Evolutionary conservation across 257 asterid genomes (phyloP).

Genomic region (Ehretia macrophylla): DNA sequence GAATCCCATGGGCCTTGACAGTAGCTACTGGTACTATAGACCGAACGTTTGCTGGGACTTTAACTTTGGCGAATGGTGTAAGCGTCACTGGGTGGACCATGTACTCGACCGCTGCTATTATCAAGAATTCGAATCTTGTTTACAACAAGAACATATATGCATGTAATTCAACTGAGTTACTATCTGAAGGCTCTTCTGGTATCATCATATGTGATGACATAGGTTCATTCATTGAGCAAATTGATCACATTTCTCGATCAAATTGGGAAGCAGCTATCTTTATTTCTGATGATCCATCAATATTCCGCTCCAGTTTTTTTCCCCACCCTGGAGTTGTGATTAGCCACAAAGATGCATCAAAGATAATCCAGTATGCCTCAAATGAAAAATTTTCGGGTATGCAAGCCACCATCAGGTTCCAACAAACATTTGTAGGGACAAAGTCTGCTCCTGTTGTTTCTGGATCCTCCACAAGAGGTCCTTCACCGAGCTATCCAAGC

Average conservation of each 20-base stretch:
- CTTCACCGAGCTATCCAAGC: not conserved
- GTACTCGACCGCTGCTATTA: not conserved
- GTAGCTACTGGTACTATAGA: conserved; percentile 15
- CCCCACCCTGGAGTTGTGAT: conserved; percentile 13
- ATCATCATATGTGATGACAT: conserved; percentile 5
- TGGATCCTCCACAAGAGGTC: conserved; percentile 15
- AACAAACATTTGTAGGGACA: conserved; percentile 3
- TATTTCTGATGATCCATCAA: not conserved
- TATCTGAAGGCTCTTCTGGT: not conserved
- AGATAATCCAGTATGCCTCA: conserved; percentile 10
- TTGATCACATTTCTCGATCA: not conserved
- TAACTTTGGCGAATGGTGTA: conserved; percentile 13
- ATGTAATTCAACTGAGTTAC: conserved; percentile 5
- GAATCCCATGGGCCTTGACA: conserved; percentile 17
- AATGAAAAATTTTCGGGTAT: not conserved
- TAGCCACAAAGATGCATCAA: conserved; percentile 5
- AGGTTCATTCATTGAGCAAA: not conserved
- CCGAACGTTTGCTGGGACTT: conserved; percentile 10
- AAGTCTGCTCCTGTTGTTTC: conserved; percentile 15
- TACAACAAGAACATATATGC: conserved; percentile 1
- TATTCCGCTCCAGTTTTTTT: not conserved
- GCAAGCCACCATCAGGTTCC: conserved; percentile 14
- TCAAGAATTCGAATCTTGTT: not conserved
- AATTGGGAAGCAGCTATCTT: conserved; percentile 10
- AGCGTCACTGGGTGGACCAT: conserved; percentile 5